Evolutionary conservation across 768 basidiomycete species (phyloP).

Genomic region (Phaffia australis): DNA sequence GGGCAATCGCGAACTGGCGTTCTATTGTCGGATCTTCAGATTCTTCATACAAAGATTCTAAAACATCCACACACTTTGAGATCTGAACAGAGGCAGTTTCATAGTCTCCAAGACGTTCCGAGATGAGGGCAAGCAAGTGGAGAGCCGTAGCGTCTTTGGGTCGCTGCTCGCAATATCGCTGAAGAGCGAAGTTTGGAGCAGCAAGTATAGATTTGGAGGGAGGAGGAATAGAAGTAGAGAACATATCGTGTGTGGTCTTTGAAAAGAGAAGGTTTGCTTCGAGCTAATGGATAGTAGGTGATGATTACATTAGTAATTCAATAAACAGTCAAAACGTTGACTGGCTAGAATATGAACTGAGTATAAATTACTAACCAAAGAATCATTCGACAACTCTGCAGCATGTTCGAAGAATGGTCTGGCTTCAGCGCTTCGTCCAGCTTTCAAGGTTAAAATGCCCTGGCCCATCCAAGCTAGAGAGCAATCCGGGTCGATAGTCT

Average conservation of each 20-base stretch:
- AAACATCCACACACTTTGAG: conserved; percentile 51
- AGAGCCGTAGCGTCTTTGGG: conserved; percentile 63
- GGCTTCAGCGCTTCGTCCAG: conserved; percentile 49
- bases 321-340: not conserved
- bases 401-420: conserved; percentile 45
- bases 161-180: conserved; percentile 57
- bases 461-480: conserved; percentile 84
- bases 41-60: conserved; percentile 83
- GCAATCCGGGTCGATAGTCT: conserved; percentile 84
- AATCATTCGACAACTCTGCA: conserved; percentile 36
- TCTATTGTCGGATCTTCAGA: conserved; percentile 71
- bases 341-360: not conserved
- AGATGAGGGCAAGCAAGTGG: conserved; percentile 73
- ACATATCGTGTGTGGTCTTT: conserved; percentile 47
- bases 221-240: conserved; percentile 26
- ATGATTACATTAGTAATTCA: not conserved
- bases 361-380: conserved; percentile 41
- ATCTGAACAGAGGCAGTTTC: conserved; percentile 53
- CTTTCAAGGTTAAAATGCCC: conserved; percentile 35
- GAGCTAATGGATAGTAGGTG: conserved; percentile 44
- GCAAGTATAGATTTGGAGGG: conserved; percentile 47
- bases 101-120: conserved; percentile 66
- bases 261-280: conserved; percentile 72
- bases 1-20: conserved; percentile 65
- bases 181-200: conserved; percentile 68